Conservation (phyloP, 495 filamentous ascomycete species). For the Schizothecium vesticola region DNA sequence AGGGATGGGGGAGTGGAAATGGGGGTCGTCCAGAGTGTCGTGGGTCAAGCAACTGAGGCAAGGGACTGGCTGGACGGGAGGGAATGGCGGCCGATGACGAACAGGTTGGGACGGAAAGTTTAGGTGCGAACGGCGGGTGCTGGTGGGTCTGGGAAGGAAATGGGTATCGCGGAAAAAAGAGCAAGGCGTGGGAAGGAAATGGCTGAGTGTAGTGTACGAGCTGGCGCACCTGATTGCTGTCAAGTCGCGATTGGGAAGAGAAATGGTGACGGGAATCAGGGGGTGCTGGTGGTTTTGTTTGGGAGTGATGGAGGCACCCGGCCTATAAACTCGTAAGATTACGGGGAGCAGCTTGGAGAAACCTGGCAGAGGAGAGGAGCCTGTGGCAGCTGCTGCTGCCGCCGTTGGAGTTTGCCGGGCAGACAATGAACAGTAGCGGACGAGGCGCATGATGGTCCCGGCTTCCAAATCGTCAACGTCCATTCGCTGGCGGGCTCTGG, state of each 20-base stretch:
- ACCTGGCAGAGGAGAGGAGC: conserved; percentile 10
- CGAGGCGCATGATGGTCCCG: not conserved
- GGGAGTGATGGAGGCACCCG: conserved; percentile 9
- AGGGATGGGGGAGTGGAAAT: conserved; percentile 14
- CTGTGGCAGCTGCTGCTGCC: not conserved
- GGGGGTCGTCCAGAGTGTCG: conserved; percentile 9
- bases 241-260: conserved; percentile 1
- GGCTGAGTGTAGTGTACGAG: conserved; percentile 5
- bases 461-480: not conserved
- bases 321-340: conserved; percentile 28
- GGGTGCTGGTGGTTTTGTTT: conserved; percentile 24
- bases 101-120: not conserved
- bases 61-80: conserved; percentile 8
- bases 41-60: conserved; percentile 11
- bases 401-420: conserved; percentile 12
- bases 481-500: conserved; percentile 1
- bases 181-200: not conserved
- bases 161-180: not conserved
- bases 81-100: conserved; percentile 1
- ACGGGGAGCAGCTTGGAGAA: conserved; percentile 23
- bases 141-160: not conserved
- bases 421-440: not conserved
- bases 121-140: not conserved
- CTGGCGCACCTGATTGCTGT: conserved; percentile 2
- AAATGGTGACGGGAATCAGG: conserved; percentile 8